A percentile compares a stretch with the other conserved stretches of the same genome.
Evolutionary conservation across 805 yeast species (phyloP).

Genomic region (Diddensiella transvaalensis): DNA sequence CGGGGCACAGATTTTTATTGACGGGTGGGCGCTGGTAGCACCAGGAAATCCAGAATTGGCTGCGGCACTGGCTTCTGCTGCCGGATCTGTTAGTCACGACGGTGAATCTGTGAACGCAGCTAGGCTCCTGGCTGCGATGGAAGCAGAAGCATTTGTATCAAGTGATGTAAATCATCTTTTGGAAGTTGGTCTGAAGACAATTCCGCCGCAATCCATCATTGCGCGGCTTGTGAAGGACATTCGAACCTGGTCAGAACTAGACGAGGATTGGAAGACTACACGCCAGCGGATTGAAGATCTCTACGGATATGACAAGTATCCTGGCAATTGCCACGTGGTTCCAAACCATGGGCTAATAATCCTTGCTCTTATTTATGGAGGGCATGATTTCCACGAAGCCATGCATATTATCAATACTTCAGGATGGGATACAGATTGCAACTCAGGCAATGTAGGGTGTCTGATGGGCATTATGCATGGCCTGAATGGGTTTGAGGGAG

Average conservation of each 20-base stretch:
- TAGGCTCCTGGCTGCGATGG: conserved; percentile 7
- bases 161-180: conserved; percentile 4
- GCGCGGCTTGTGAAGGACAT: conserved; percentile 4
- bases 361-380: conserved; percentile 5
- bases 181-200: conserved; percentile 2
- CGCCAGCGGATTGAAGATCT: conserved; percentile 5
- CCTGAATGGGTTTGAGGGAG: conserved; percentile 1
- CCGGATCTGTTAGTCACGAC: conserved; percentile 8
- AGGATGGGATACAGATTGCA: conserved; percentile 11
- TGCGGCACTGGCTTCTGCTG: conserved; percentile 4
- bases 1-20: conserved; percentile 10
- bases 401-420: conserved; percentile 4
- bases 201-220: conserved; percentile 2
- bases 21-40: conserved; percentile 10
- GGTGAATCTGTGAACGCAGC: conserved; percentile 8
- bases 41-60: conserved; percentile 8
- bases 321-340: conserved; percentile 6
- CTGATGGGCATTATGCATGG: conserved; percentile 6
- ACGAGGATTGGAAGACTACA: conserved; percentile 6
- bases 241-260: conserved; percentile 1
- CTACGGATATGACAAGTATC: conserved; percentile 9
- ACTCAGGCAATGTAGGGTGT: conserved; percentile 6
- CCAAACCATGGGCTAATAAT: conserved; percentile 8
- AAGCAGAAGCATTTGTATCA: conserved; percentile 8
- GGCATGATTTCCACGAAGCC: conserved; percentile 5